Base-by-base conservation (phyloP, 176 grass and related monocot species). In the Chrysopogon serrulatus region DNA sequence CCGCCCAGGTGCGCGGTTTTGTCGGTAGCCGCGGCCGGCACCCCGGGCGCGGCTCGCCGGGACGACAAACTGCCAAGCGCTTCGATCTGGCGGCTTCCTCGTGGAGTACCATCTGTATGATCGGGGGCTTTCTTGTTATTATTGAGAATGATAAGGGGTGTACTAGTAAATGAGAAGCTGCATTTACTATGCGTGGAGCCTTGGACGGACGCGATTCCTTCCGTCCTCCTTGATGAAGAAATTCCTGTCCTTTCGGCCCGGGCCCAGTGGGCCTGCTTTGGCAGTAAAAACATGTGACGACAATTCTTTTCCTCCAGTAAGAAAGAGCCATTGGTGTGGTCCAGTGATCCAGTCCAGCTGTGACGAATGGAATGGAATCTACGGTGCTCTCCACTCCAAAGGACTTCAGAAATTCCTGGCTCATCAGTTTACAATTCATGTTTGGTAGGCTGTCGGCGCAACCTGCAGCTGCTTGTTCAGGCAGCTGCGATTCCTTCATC, bases 181-280 rank as follows among this genome's bases (percentile, higher is more conserved):
- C 7, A 57, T n/a, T 3, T 32, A n/a, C n/a, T n/a, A 87, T 53
- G 19, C 48, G 6, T 51, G 47, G 17, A 10, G 15, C 3, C 16
- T 39, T 72, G 32, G 49, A 23, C 0, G 49, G 19, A 73, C 63
- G 15, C 17, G 16, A 30, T 33, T 35, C 66, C 57, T 37, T 24
- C 21, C 32, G n/a, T 43, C 57, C 47, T 66, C 35, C 43, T 74
- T 7, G 35, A 67, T 31, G 28, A 73, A 66, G 44, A 28, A 16
- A 41, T 31, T 11, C 57, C 70, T 65, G 13, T 7, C 17, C 68
- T 74, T 79, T 24, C 64, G 28, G 28, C 11, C 37, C 11, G 68
- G 60, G 81, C 54, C 82, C 87, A 80, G 39, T 47, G 59, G 16
- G 23, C 39, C 44, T 74, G 68, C 47, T 68, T 80, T 74, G 68